Conservation (phyloP, 257 asterid species). For the Coffea canephora region DNA sequence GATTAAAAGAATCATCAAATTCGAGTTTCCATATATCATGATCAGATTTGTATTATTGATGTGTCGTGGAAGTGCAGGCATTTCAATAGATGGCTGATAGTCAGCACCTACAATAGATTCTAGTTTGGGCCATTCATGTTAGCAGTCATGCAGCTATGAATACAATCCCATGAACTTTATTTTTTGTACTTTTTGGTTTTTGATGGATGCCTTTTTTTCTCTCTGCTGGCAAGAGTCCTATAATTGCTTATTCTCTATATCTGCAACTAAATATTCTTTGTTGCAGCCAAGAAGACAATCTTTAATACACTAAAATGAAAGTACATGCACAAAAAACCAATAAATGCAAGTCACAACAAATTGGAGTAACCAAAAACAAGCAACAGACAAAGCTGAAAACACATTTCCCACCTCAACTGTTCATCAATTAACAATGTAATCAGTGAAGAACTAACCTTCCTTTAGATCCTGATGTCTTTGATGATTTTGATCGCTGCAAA, state of each 20-base stretch:
- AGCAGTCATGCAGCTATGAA: not conserved
- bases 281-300: not conserved
- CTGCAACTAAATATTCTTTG: not conserved
- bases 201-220: not conserved
- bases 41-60: not conserved
- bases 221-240: not conserved
- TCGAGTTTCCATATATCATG: not conserved
- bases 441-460: slow-evolving; percentile 54
- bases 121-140: not conserved
- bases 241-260: not conserved
- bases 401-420: not conserved
- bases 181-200: not conserved
- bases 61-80: not conserved
- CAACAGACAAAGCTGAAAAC: slow-evolving; percentile 10
- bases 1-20: not conserved
- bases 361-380: not conserved
- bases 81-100: not conserved
- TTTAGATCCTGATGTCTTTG: slow-evolving; percentile 46
- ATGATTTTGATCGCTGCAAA: slow-evolving; percentile 63
- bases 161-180: not conserved
- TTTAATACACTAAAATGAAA: not conserved
- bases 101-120: not conserved
- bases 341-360: not conserved
- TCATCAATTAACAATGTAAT: slow-evolving; percentile 1
- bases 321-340: not conserved